A percentile compares a stretch with the other conserved stretches of the same genome.
phyloP scores from a whole-genome alignment of 768 basidiomycete species.

The Aureoboletus auriporus region DNA sequence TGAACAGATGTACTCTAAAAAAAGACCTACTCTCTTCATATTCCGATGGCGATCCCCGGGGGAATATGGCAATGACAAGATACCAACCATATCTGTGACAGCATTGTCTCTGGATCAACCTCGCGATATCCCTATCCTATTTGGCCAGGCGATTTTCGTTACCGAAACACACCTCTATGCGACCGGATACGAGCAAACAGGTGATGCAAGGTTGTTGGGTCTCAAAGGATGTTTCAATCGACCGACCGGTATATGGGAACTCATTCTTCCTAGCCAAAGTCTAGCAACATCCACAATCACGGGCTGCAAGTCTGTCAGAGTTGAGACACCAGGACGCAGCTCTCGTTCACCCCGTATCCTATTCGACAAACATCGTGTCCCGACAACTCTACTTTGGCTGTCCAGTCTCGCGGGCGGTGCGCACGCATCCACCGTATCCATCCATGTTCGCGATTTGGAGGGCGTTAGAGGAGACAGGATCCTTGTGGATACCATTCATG shows the following conservation, averaged over 20 bases:
- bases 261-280: constrained; percentile 27
- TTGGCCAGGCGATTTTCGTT: constrained; percentile 56
- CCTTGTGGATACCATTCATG: constrained; percentile 42
- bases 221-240: constrained; percentile 59
- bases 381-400: constrained; percentile 45
- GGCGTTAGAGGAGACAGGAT: constrained; percentile 9
- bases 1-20: constrained; percentile 53
- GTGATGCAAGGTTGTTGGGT: constrained; percentile 57
- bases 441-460: constrained; percentile 43
- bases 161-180: constrained; percentile 44
- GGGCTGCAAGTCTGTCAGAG: constrained; percentile 18
- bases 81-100: constrained; percentile 6
- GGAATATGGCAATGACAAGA: neutral
- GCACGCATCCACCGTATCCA: constrained; percentile 51
- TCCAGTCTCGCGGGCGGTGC: constrained; percentile 53
- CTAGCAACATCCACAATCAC: constrained; percentile 7
- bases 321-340: constrained; percentile 43
- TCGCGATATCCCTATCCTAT: constrained; percentile 28
- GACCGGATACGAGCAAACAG: constrained; percentile 57
- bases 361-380: constrained; percentile 16
- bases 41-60: constrained; percentile 40
- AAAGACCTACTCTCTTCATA: constrained; percentile 50
- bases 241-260: constrained; percentile 52
- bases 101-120: constrained; percentile 12
- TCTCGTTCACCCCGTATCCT: constrained; percentile 59